Percentiles rank a stretch among this genome's conserved stretches.
Conservation (phyloP, 345 rosid genomes). For the Raphanus raphanistrum region DNA sequence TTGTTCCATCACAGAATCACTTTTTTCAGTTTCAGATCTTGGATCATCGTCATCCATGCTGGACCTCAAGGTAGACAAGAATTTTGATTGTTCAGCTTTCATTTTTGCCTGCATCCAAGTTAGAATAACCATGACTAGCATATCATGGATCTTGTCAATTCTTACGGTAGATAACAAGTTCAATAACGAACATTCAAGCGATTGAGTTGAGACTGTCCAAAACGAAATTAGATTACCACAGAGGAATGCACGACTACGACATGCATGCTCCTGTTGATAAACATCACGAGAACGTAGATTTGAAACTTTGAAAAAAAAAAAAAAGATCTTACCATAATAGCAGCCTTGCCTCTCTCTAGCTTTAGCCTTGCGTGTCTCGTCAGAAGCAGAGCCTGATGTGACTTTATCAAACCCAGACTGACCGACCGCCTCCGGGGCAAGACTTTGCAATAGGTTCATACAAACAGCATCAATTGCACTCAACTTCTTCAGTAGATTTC, state of each 20-base stretch:
- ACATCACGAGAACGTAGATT: slow-evolving; percentile 1
- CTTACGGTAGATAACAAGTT: slow-evolving; percentile 5
- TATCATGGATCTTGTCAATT: neutral
- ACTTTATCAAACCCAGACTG: slow-evolving; percentile 41
- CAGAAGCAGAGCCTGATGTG: slow-evolving; percentile 47
- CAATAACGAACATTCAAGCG: neutral
- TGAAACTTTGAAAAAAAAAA: slow-evolving; percentile 11
- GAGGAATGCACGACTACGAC: slow-evolving; percentile 1
- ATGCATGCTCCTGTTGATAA: slow-evolving; percentile 17
- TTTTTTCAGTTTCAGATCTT: slow-evolving; percentile 49
- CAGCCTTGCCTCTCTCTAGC: slow-evolving; percentile 93
- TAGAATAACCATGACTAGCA: slow-evolving; percentile 31
- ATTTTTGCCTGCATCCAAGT: slow-evolving; percentile 78
- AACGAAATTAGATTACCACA: neutral
- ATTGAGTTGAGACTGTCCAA: neutral
- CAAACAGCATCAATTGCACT: slow-evolving; percentile 70
- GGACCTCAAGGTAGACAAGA: slow-evolving; percentile 64
- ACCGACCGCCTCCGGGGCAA: slow-evolving; percentile 73
- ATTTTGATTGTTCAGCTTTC: slow-evolving; percentile 94
- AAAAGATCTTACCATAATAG: slow-evolving; percentile 62
- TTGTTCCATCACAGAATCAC: slow-evolving; percentile 42
- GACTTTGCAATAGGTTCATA: slow-evolving; percentile 62
- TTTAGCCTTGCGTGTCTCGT: slow-evolving; percentile 77
- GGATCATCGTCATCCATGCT: slow-evolving; percentile 48
- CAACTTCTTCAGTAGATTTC: slow-evolving; percentile 68